Percentiles rank a stretch among this genome's conserved stretches.
These are phyloP conservation scores for Chlorella sp. DNA, from an alignment of 139 green algal genomes.

Conservation along the genomic window DNA sequence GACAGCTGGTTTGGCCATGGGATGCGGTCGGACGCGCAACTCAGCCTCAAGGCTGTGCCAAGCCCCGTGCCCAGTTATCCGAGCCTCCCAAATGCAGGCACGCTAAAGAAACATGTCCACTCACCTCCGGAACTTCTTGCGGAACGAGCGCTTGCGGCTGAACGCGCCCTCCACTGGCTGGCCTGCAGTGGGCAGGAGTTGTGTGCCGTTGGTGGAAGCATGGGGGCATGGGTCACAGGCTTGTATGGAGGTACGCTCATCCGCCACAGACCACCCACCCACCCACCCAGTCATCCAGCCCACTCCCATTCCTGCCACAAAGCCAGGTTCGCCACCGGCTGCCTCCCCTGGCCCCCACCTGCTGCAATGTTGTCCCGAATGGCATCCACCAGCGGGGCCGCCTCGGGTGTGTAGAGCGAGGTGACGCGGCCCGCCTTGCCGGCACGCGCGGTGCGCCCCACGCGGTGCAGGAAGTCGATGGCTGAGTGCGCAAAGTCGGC, in stretches of 20 bases:
- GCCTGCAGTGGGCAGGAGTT: slow-evolving; percentile 29
- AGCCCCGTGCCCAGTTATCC: too few relatives aligned
- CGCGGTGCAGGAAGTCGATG: slow-evolving; percentile 95
- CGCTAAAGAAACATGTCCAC: not conserved
- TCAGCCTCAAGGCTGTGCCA: too few relatives aligned
- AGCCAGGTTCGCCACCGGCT: too few relatives aligned
- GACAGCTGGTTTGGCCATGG: not conserved
- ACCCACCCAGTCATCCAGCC: too few relatives aligned
- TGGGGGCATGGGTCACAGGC: too few relatives aligned
- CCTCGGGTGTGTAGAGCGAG: slow-evolving; percentile 70
- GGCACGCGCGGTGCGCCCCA: slow-evolving; percentile 83
- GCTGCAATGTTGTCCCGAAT: slow-evolving; percentile 63
- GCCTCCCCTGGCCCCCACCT: too few relatives aligned
- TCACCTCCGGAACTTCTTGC: slow-evolving; percentile 82
- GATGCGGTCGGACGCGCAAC: too few relatives aligned
- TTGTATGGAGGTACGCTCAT: too few relatives aligned
- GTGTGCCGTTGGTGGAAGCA: too few relatives aligned
- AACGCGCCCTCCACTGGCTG: slow-evolving; percentile 90
- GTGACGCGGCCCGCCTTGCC: slow-evolving; percentile 83
- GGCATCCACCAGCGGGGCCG: slow-evolving; percentile 70
- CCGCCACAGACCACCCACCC: too few relatives aligned
- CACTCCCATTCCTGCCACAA: too few relatives aligned
- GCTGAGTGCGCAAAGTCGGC: slow-evolving; percentile 92
- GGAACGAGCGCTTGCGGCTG: slow-evolving; percentile 91
- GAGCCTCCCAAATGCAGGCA: not conserved